Evolutionary conservation across 441 rosid species (phyloP), one percentile per base, ranked within the genome.

Genomic region (Erodium texanum): DNA sequence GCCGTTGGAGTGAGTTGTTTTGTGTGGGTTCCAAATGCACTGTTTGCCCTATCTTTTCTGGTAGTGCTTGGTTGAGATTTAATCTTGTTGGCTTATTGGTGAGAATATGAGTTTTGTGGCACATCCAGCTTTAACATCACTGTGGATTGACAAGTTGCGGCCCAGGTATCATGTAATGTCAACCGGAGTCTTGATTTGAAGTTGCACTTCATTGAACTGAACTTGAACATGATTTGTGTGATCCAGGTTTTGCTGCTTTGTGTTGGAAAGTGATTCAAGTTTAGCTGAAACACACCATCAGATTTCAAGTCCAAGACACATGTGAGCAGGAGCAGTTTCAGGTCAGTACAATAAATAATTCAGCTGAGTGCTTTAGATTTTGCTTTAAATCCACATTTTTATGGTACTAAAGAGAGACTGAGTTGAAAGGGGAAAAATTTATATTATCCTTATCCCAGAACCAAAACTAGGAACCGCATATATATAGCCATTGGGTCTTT

Each of bases 381-480:
- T 58, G 9, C 62, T 58, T 58, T 48, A 48, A 58, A 7, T 20
- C 22, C 24, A 1, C 62, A 20, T 7, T 58, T 20, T 22, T 58
- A 58, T 58, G 27, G 27, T 58, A 23, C 62, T 58, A 58, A 9
- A 20, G 15, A 20, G 10, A 18, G 48, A 14, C 12, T 56, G 62
- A 7, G 62, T 18, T 19, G 24, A 56, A 56, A 19, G 62, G 4
- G 62, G 54, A 56, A 19, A 19, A 19, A 56, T n/a, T 22, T 58
- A 22, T 58, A 22, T 20, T 20, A 58, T 58, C 62, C 62, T 58
- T 58, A 58, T 58, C 62, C 24, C 62, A 22, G 62, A 58, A 58
- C 62, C 62, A 58, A 58, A 22, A 58, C 62, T 58, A 58, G 62
- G 27, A 58, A 23, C 62, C 62, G 20, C 27, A 58, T 48, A n/a